A percentile compares a stretch with the other conserved stretches of the same genome.
These are phyloP conservation scores for Verbena officinalis DNA, from an alignment of 257 asterid genomes.

Conservation along the genomic window DNA sequence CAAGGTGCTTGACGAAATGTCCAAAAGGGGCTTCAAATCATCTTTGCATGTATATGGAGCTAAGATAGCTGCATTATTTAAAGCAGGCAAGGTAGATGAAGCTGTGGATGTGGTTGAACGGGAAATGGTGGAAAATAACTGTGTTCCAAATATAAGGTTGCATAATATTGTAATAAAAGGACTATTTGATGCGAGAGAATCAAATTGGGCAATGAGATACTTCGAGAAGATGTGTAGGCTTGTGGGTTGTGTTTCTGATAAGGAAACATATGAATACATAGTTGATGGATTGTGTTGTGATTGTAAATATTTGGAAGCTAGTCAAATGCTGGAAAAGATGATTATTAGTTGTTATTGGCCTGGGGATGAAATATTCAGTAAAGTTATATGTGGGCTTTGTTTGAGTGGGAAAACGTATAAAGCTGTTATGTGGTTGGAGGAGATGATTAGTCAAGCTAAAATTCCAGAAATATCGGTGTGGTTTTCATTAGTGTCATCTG, in stretches of 20 bases:
- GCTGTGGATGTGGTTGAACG: slow-evolving; percentile 60
- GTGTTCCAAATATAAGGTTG: slow-evolving; percentile 56
- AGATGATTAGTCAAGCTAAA: slow-evolving; percentile 78
- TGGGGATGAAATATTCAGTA: slow-evolving; percentile 45
- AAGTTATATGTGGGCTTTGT: slow-evolving; percentile 70
- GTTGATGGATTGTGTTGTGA: slow-evolving; percentile 70
- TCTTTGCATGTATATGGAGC: slow-evolving; percentile 64
- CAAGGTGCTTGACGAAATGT: slow-evolving; percentile 65
- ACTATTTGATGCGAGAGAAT: slow-evolving; percentile 50
- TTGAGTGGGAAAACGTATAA: slow-evolving; percentile 49
- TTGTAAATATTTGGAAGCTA: slow-evolving; percentile 72
- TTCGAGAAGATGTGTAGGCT: slow-evolving; percentile 59
- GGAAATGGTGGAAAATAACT: slow-evolving; percentile 62
- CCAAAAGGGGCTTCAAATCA: slow-evolving; percentile 53
- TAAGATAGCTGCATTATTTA: slow-evolving; percentile 55
- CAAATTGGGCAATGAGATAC: slow-evolving; percentile 50
- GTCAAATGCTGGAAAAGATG: slow-evolving; percentile 73
- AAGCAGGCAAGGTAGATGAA: slow-evolving; percentile 51
- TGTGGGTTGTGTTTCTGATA: slow-evolving; percentile 62
- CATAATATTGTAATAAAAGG: slow-evolving; percentile 72
- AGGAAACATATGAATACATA: slow-evolving; percentile 57
- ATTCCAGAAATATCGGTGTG: slow-evolving; percentile 63
- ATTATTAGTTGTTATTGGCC: slow-evolving; percentile 57
- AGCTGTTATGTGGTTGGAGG: slow-evolving; percentile 83
- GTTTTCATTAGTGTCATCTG: slow-evolving; percentile 60